Conservation (phyloP, 352 stramenopile species). For the Phytophthora crassamura region DNA sequence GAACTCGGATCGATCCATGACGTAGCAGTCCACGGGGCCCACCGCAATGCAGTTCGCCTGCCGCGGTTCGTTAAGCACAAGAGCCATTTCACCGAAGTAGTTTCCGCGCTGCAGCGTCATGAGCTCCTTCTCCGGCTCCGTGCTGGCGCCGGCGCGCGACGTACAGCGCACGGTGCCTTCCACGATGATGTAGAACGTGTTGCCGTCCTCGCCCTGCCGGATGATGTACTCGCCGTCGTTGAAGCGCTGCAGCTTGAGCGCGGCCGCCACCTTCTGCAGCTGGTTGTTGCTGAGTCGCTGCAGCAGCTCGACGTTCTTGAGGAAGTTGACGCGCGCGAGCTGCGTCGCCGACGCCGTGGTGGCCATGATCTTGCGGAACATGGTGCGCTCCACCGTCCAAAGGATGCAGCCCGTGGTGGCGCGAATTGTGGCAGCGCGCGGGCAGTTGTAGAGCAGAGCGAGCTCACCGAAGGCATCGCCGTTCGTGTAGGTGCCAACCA, state of each 20-base stretch:
- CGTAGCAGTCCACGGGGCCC: constrained; percentile 89
- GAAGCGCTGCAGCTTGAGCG: constrained; percentile 88
- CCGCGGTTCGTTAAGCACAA: constrained; percentile 86
- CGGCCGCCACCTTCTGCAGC: constrained; percentile 84
- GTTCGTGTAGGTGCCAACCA: constrained; percentile 82
- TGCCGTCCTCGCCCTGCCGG: constrained; percentile 92
- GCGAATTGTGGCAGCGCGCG: constrained; percentile 93
- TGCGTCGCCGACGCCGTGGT: constrained; percentile 79
- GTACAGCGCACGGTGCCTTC: constrained; percentile 92
- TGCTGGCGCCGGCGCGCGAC: constrained; percentile 46
- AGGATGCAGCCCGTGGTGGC: constrained; percentile 87
- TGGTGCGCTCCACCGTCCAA: constrained; percentile 94
- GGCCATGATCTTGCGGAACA: constrained; percentile 85
- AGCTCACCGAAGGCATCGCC: constrained; percentile 95
- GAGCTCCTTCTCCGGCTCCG: constrained; percentile 74
- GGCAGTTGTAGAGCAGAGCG: constrained; percentile 97
- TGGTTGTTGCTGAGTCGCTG: constrained; percentile 90
- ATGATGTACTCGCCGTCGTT: constrained; percentile 94
- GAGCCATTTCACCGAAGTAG: constrained; percentile 91
- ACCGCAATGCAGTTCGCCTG: constrained; percentile 88
- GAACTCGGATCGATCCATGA: constrained; percentile 91
- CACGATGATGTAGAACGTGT: constrained; percentile 98
- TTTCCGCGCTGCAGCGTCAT: constrained; percentile 83
- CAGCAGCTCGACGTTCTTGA: constrained; percentile 95
- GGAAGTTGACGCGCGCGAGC: constrained; percentile 86